phyloP scores from a whole-genome alignment of 257 asterid genomes.

The Verbascum thapsus region DNA sequence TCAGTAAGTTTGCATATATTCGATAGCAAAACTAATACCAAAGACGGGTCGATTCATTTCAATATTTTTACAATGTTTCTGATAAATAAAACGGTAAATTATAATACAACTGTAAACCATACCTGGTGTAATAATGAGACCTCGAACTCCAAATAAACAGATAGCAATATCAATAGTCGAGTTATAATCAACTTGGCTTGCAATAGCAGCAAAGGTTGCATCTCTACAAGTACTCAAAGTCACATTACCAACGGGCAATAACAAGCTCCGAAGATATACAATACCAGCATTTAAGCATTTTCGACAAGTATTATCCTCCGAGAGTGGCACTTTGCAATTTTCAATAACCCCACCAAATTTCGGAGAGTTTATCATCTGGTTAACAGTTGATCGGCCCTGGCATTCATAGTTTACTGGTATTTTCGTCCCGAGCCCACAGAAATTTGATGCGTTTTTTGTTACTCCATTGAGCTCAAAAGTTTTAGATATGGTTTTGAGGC shows the following conservation, averaged over 20 bases:
- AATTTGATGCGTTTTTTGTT: slow-evolving; percentile 55
- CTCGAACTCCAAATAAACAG: slow-evolving; percentile 89
- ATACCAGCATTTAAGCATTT: slow-evolving; percentile 84
- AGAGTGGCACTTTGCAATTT: slow-evolving; percentile 65
- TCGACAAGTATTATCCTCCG: slow-evolving; percentile 52
- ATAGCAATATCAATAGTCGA: slow-evolving; percentile 63
- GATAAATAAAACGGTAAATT: background rate
- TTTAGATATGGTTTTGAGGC: slow-evolving; percentile 60
- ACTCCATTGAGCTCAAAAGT: slow-evolving; percentile 76
- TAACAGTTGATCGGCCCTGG: slow-evolving; percentile 72
- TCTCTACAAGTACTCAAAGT: slow-evolving; percentile 93
- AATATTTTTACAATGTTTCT: background rate
- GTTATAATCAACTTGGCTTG: slow-evolving; percentile 70
- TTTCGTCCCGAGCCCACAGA: slow-evolving; percentile 89
- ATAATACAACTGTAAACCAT: background rate
- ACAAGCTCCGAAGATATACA: slow-evolving; percentile 69
- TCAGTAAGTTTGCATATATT: no score
- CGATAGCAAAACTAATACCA: background rate
- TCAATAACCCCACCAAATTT: slow-evolving; percentile 56
- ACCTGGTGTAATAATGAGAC: slow-evolving; percentile 64
- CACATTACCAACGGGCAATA: slow-evolving; percentile 71
- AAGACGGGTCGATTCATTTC: background rate
- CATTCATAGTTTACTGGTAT: slow-evolving; percentile 80
- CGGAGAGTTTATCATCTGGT: slow-evolving; percentile 75
- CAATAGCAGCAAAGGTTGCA: slow-evolving; percentile 82